phyloP scores from a whole-genome alignment of 2,329 filamentous ascomycete species.

The Epichloe amarillans region DNA sequence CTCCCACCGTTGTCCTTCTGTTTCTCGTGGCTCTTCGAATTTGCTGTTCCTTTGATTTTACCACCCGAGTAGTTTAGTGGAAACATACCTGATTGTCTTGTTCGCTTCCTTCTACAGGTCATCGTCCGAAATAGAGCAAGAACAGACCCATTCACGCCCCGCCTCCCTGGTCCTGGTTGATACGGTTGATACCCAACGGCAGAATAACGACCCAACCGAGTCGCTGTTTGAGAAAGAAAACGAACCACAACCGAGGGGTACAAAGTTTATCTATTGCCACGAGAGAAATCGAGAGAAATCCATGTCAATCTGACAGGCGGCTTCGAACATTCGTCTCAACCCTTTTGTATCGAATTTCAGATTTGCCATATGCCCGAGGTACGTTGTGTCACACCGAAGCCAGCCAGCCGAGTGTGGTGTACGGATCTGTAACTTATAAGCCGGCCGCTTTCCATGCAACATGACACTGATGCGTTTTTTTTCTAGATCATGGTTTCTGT shows the following conservation, averaged over 20 bases:
- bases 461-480: background rate
- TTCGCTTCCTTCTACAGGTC: slow-evolving; percentile 1
- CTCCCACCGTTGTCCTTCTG: background rate
- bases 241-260: background rate
- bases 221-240: background rate
- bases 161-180: slow-evolving; percentile 5
- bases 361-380: background rate
- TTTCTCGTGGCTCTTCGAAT: background rate
- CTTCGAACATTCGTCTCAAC: background rate
- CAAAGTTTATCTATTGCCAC: background rate
- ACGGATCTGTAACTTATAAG: background rate
- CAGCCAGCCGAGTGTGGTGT: background rate
- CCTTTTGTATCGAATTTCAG: background rate
- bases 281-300: background rate
- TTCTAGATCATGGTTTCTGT: slow-evolving; percentile 25
- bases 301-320: background rate
- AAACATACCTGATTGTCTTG: slow-evolving; percentile 4
- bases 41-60: background rate
- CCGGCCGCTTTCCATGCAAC: background rate
- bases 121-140: slow-evolving; percentile 1
- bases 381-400: background rate
- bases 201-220: slow-evolving; percentile 8
- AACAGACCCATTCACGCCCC: background rate
- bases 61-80: slow-evolving; percentile 4
- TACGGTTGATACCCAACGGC: slow-evolving; percentile 12